Evolutionary conservation across 2,329 filamentous ascomycete genomes (phyloP), one percentile per base, ranked within the genome.

Genomic region (Aureobasidium sp.): DNA sequence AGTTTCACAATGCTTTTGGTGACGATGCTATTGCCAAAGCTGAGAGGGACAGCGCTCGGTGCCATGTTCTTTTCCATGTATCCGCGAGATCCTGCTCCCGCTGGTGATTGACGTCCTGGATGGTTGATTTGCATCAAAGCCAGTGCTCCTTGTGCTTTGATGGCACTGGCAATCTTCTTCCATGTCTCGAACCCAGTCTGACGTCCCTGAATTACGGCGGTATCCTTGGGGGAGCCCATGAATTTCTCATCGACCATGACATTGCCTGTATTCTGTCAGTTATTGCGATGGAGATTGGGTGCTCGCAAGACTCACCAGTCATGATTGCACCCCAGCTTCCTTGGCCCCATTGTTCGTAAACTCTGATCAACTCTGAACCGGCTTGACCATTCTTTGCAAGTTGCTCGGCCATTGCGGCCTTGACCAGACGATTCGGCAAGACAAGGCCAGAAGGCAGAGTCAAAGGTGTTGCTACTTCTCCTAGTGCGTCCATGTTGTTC

Each of bases 321-420:
- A 79, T 48, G 11, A 79, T 57, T 57, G 78, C 62, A 1, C 77
- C 78, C 75, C 76, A 79, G n/a, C 70, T 72, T 3, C 76, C 76
- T 7, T 73, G 64, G 0, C 74, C 70, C 67, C 61, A 75, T 63
- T 29, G 27, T 17, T 41, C 37, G 40, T 59, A 57, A 19, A 53
- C 40, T 25, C 6, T 51, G 6, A 44, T 27, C 4, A 49, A 22
- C 11, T 45, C 8, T 19, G 19, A 19, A n/a, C 34, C 40, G 8
- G 60, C 61, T 10, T 60, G 53, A n/a, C 56, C 47, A 14, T 55
- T 53, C 14, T 55, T 54, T 8, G 61, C 58, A 56, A 66, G 57
- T 2, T 40, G 35, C 39, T 65, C 63, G 6, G 60, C 60, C 63
- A 66, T 65, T 8, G 64, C 62, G 12, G 63, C 61, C 60, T 66